Conservation (phyloP, 2,329 filamentous ascomycete genomes). For the Neurospora sp. region DNA sequence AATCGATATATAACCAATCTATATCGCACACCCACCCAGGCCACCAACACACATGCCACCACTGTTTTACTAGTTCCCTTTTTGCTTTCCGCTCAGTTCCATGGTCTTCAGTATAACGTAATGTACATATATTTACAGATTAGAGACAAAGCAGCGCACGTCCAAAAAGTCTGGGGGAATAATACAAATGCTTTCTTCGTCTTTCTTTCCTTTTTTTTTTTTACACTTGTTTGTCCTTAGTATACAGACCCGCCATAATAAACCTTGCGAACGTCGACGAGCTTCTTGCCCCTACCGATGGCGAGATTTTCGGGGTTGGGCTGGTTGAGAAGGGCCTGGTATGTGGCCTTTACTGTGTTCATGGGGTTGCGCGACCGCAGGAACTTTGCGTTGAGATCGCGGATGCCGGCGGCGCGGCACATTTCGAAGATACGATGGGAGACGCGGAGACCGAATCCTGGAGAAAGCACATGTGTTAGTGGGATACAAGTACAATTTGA, state of each 20-base stretch:
- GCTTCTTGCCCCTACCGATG: constrained; percentile 79
- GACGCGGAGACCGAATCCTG: constrained; percentile 89
- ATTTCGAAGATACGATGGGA: constrained; percentile 92
- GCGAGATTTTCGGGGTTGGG: constrained; percentile 83
- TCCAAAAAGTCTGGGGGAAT: background rate
- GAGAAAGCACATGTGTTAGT: background rate
- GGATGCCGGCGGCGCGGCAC: constrained; percentile 75
- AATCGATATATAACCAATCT: background rate
- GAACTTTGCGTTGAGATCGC: constrained; percentile 75
- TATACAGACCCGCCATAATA: constrained; percentile 80
- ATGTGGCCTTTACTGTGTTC: constrained; percentile 93
- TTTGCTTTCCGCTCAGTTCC: background rate
- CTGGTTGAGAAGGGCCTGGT: constrained; percentile 74
- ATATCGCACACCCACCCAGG: background rate
- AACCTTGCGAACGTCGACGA: constrained; percentile 92
- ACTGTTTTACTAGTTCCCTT: background rate
- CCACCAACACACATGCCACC: background rate
- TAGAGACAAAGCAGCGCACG: background rate
- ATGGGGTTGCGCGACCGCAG: constrained; percentile 86
- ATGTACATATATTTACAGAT: constrained; percentile 1
- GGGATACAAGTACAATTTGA: background rate
- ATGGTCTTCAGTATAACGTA: constrained; percentile 2
- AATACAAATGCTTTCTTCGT: constrained; percentile 1
- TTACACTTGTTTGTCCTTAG: constrained; percentile 25
- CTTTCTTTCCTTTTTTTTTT: background rate